Evolutionary conservation across 1,139 yeast species (phyloP).

Genomic region (Hyphopichia burtonii): DNA sequence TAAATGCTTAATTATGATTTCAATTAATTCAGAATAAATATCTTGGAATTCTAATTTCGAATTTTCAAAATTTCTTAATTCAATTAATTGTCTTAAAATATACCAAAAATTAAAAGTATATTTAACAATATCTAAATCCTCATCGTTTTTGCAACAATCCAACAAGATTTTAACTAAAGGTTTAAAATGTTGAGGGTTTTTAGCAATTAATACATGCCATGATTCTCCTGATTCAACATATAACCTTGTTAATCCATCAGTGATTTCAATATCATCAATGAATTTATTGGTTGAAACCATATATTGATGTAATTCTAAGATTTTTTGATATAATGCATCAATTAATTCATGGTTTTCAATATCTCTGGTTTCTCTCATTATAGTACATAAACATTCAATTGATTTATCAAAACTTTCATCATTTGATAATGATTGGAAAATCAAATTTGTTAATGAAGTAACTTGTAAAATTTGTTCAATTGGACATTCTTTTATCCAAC

Average conservation of each 20-base stretch:
- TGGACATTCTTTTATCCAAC: constrained; percentile 89
- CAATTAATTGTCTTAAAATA: constrained; percentile 68
- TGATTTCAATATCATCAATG: constrained; percentile 65
- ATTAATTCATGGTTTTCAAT: constrained; percentile 61
- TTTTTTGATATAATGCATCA: constrained; percentile 64
- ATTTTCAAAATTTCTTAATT: constrained; percentile 59
- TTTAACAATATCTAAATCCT: constrained; percentile 84
- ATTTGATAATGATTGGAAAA: constrained; percentile 64
- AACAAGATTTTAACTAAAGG: constrained; percentile 76
- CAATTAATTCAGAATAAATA: constrained; percentile 62
- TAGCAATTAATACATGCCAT: constrained; percentile 88
- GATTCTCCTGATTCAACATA: constrained; percentile 94
- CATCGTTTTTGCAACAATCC: constrained; percentile 59
- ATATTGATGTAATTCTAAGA: constrained; percentile 58
- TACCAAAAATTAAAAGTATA: constrained; percentile 95
- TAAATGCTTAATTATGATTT: constrained; percentile 68
- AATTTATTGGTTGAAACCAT: constrained; percentile 33
- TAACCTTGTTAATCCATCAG: constrained; percentile 71
- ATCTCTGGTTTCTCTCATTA: constrained; percentile 80
- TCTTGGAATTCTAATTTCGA: constrained; percentile 60
- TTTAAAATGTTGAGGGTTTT: constrained; percentile 66
- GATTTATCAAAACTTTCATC: constrained; percentile 83
- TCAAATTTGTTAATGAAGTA: constrained; percentile 59
- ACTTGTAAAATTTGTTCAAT: constrained; percentile 63
- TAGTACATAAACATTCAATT: constrained; percentile 77